Conservation (phyloP, 2,329 filamentous ascomycete genomes). For the Pseudogymnoascus sp. region DNA sequence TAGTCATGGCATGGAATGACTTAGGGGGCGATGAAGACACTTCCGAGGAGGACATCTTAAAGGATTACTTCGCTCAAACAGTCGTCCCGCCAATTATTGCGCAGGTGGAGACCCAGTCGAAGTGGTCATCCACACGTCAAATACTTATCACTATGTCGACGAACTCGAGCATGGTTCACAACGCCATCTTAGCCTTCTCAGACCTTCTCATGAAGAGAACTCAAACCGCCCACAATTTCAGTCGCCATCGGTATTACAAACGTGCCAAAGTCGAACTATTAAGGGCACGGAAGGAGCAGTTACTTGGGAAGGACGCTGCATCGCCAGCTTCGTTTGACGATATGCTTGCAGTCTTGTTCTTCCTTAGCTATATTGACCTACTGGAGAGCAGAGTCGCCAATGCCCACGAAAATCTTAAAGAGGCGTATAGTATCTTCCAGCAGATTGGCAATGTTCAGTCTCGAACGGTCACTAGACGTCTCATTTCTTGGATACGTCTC, state of each 20-base stretch:
- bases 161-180: conserved; percentile 37
- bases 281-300: conserved; percentile 2
- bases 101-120: conserved; percentile 43
- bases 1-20: not conserved
- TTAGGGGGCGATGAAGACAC: conserved; percentile 18
- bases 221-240: conserved; percentile 10
- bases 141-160: conserved; percentile 39
- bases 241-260: conserved; percentile 13
- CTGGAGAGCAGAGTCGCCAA: conserved; percentile 34
- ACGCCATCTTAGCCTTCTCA: conserved; percentile 43
- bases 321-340: conserved; percentile 26
- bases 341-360: conserved; percentile 42
- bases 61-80: conserved; percentile 41
- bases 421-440: conserved; percentile 40
- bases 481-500: conserved; percentile 46
- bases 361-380: conserved; percentile 45
- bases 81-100: conserved; percentile 44
- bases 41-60: conserved; percentile 31
- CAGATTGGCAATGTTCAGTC: conserved; percentile 32
- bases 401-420: conserved; percentile 41
- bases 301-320: not conserved
- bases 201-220: conserved; percentile 28
- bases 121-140: conserved; percentile 41
- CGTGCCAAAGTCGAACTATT: conserved; percentile 10
- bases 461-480: conserved; percentile 35